phyloP scores from a whole-genome alignment of 2,329 filamentous ascomycete genomes.

The Diaporthe vaccinii region DNA sequence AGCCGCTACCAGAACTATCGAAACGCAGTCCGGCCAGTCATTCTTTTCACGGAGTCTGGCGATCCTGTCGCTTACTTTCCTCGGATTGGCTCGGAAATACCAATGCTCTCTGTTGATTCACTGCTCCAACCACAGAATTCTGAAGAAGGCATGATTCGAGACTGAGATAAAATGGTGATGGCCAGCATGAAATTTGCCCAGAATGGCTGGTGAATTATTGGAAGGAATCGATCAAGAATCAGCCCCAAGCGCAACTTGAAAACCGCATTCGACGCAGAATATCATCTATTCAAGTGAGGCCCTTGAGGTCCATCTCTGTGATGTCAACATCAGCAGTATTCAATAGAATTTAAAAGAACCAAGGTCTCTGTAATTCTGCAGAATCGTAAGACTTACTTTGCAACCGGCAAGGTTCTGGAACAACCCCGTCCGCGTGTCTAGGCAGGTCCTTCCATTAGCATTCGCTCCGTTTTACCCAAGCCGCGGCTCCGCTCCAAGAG shows the following conservation, averaged over 20 bases:
- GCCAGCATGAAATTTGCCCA: background rate
- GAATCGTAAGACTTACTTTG: no score
- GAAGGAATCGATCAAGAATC: background rate
- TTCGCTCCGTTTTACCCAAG: no score
- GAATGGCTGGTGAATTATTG: background rate
- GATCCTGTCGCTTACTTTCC: slow-evolving; percentile 3
- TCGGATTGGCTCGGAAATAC: background rate
- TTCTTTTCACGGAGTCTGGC: slow-evolving; percentile 1
- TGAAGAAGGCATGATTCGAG: background rate
- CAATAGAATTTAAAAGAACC: no score
- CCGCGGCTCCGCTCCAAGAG: no score
- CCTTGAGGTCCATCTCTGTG: background rate
- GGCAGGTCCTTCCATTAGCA: no score
- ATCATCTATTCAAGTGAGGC: background rate
- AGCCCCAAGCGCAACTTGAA: background rate
- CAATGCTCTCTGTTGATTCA: background rate
- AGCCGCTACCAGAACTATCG: background rate
- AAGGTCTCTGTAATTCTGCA: no score
- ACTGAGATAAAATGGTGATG: background rate
- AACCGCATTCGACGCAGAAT: background rate
- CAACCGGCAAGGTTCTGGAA: no score
- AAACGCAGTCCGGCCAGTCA: background rate
- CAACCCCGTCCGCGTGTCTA: no score
- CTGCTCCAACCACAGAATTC: background rate
- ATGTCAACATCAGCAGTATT: no score